These are phyloP conservation scores for Huntiella moniliformis DNA, from an alignment of 2,329 filamentous ascomycete species.

Conservation along the genomic window DNA sequence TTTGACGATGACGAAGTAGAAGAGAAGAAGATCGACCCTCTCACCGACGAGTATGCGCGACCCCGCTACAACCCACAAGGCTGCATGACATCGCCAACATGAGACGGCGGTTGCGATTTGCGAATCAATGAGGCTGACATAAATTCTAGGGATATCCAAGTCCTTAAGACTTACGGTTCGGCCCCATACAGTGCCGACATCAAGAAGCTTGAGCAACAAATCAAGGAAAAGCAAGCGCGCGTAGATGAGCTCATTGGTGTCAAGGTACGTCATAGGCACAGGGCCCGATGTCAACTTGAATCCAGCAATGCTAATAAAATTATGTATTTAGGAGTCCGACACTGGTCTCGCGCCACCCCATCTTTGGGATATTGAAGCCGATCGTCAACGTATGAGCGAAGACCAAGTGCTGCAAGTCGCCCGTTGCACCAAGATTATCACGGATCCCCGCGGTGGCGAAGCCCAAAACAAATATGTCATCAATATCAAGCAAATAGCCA, in stretches of 20 bases:
- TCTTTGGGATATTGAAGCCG: slow-evolving; percentile 95
- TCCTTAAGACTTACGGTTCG: slow-evolving; percentile 95
- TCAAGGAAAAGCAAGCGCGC: slow-evolving; percentile 96
- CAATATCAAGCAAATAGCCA: slow-evolving; percentile 99
- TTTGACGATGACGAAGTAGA: slow-evolving; percentile 93
- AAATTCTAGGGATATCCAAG: slow-evolving; percentile 76
- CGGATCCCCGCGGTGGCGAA: slow-evolving; percentile 76
- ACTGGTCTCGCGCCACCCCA: slow-evolving; percentile 95
- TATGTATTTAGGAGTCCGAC: slow-evolving; percentile 60
- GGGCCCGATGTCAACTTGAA: no score
- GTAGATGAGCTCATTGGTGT: slow-evolving; percentile 97
- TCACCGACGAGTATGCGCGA: slow-evolving; percentile 73
- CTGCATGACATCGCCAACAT: slow-evolving; percentile 13
- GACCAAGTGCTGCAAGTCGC: slow-evolving; percentile 96
- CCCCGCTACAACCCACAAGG: slow-evolving; percentile 13
- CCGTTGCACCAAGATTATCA: slow-evolving; percentile 96
- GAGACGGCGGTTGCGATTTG: background rate
- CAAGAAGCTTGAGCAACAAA: slow-evolving; percentile 97
- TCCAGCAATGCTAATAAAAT: background rate
- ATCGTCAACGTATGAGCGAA: slow-evolving; percentile 95
- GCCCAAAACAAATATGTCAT: slow-evolving; percentile 99
- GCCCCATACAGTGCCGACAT: slow-evolving; percentile 84
- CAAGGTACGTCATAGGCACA: slow-evolving; percentile 31
- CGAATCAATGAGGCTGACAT: slow-evolving; percentile 12
- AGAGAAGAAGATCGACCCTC: slow-evolving; percentile 98